phyloP scores from a whole-genome alignment of 176 grass and related monocot genomes.

The Ananas comosus region DNA sequence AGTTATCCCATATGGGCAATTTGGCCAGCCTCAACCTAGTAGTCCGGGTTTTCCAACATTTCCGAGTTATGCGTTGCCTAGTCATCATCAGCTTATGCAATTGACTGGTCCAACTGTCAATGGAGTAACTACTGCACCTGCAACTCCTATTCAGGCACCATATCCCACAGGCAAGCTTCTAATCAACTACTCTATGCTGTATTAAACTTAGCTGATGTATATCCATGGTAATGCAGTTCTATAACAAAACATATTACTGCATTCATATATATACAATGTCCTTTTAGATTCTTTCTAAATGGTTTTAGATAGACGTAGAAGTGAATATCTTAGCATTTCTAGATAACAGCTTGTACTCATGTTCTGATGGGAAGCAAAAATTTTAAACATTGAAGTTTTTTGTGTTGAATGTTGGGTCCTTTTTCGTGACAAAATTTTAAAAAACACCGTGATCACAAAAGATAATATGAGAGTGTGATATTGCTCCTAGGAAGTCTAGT shows the following conservation, averaged over 20 bases:
- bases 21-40: constrained; percentile 34
- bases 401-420: too few species aligned
- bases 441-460: neutral
- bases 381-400: too few species aligned
- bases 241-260: neutral
- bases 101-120: constrained; percentile 45
- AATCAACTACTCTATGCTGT: neutral
- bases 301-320: too few species aligned
- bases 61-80: constrained; percentile 33
- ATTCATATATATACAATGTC: neutral
- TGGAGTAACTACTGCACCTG: constrained; percentile 26
- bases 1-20: constrained; percentile 63
- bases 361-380: too few species aligned
- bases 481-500: too few species aligned
- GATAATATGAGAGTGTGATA: too few species aligned
- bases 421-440: neutral
- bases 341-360: too few species aligned
- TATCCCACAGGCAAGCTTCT: constrained; percentile 45
- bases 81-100: constrained; percentile 29
- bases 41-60: constrained; percentile 46
- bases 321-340: too few species aligned
- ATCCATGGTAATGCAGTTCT: too few species aligned
- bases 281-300: too few species aligned
- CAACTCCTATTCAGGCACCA: constrained; percentile 40
- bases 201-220: constrained; percentile 12